Percentiles rank a stretch among this genome's conserved stretches.
phyloP scores from a whole-genome alignment of 2,329 filamentous ascomycete species.

The Claviceps sp. region DNA sequence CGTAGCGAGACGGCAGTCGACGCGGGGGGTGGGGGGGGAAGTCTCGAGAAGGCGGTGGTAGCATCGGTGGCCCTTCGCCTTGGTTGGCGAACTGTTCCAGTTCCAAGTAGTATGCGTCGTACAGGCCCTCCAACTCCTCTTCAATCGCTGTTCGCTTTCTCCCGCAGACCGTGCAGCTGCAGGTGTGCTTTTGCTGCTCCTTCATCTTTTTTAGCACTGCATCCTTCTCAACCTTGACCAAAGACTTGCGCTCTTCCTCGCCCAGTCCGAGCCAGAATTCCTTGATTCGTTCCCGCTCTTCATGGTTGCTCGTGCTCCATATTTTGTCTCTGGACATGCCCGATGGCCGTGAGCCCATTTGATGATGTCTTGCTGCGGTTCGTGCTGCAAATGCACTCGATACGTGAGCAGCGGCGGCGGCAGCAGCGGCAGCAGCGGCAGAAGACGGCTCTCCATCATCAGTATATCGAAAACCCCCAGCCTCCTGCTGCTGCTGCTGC shows the following conservation, averaged over 20 bases:
- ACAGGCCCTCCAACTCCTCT: conserved; percentile 91
- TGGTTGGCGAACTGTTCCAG: conserved; percentile 94
- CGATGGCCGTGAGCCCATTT: conserved; percentile 15
- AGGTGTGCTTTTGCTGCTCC: conserved; percentile 98
- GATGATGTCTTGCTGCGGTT: conserved; percentile 15
- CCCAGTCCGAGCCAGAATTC: conserved; percentile 93
- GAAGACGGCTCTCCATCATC: conserved; percentile 7
- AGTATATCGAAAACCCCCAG: conserved; percentile 10
- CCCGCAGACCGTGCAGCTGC: conserved; percentile 93
- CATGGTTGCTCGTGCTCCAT: conserved; percentile 90
- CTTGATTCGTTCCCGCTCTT: conserved; percentile 94
- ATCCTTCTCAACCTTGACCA: conserved; percentile 98
- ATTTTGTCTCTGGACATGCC: conserved; percentile 67
- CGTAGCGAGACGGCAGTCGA: conserved; percentile 43
- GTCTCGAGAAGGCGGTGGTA: conserved; percentile 38
- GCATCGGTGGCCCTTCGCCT: conserved; percentile 48
- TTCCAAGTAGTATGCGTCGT: conserved; percentile 97
- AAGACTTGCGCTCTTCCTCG: conserved; percentile 84
- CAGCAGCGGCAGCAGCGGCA: too few species aligned
- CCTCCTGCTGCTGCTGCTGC: conserved; percentile 11
- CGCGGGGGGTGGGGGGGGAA: conserved; percentile 46
- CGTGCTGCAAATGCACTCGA: neutral
- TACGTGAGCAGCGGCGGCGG: neutral
- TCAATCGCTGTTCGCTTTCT: conserved; percentile 94
- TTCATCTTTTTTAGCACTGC: conserved; percentile 99